A percentile compares a stretch with the other conserved stretches of the same genome.
Conservation (phyloP, 139 green algal genomes). For the Astrephomene gubernaculifera region DNA sequence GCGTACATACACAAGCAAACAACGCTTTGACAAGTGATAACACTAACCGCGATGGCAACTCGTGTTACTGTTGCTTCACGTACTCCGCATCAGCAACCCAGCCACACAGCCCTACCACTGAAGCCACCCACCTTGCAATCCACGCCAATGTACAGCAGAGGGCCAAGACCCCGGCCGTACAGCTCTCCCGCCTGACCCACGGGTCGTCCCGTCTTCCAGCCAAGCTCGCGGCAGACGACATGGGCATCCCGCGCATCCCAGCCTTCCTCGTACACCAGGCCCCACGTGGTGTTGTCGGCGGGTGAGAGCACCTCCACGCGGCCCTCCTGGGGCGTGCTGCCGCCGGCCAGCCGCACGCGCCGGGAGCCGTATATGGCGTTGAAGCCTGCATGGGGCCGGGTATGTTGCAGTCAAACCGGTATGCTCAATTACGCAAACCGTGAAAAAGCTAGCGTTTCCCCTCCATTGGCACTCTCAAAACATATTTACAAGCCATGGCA, state of each 20-base stretch:
- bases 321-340: background rate
- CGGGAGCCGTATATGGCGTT: background rate
- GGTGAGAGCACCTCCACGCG: conserved; percentile 9
- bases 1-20: too few species aligned
- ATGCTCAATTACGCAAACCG: too few species aligned
- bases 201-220: background rate
- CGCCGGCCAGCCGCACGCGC: background rate
- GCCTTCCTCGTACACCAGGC: background rate
- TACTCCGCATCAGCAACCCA: too few species aligned
- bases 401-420: too few species aligned
- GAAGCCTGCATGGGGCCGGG: too few species aligned
- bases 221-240: background rate
- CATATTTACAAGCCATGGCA: too few species aligned
- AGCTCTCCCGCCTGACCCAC: background rate
- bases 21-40: too few species aligned
- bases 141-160: background rate
- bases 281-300: background rate
- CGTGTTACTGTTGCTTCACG: too few species aligned
- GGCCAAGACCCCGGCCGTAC: background rate
- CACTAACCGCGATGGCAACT: too few species aligned
- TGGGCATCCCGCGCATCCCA: background rate
- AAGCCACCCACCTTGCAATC: background rate
- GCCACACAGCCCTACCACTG: too few species aligned
- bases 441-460: too few species aligned
- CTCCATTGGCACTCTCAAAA: too few species aligned